phyloP scores from a whole-genome alignment of 192 early-diverging fungal species.

The Chytriomyces sp. region DNA sequence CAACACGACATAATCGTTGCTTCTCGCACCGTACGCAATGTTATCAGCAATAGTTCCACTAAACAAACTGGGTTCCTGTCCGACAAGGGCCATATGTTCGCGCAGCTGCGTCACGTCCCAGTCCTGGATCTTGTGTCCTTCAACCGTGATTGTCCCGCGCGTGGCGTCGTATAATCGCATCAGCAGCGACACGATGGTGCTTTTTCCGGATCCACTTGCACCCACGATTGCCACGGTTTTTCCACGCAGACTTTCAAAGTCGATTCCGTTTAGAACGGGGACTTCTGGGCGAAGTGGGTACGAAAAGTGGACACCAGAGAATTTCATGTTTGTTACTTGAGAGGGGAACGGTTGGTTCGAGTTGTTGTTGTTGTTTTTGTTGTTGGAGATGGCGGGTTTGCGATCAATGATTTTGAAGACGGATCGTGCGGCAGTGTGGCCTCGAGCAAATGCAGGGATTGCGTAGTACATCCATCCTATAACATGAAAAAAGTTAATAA shows the following conservation, averaged over 20 bases:
- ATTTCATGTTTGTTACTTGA: too few relatives aligned
- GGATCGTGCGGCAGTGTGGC: too few relatives aligned
- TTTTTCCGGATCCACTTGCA: constrained; percentile 80
- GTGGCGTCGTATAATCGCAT: constrained; percentile 80
- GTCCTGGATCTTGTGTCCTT: background rate
- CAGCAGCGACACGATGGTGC: constrained; percentile 48
- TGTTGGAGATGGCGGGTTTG: too few relatives aligned
- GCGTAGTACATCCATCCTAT: too few relatives aligned
- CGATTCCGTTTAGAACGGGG: background rate
- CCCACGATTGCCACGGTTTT: constrained; percentile 77
- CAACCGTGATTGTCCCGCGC: constrained; percentile 61
- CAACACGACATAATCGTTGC: constrained; percentile 27
- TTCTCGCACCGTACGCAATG: constrained; percentile 30
- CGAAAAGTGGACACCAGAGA: constrained; percentile 61
- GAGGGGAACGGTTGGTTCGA: too few relatives aligned
- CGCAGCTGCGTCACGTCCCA: constrained; percentile 77
- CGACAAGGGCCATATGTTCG: constrained; percentile 78
- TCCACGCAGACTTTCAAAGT: background rate
- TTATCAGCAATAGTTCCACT: constrained; percentile 51
- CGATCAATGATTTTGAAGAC: too few relatives aligned
- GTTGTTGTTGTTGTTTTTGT: too few relatives aligned
- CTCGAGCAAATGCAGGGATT: too few relatives aligned
- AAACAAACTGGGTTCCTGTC: constrained; percentile 80
- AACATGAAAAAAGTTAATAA: too few relatives aligned
- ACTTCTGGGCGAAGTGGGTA: constrained; percentile 1